Base-by-base conservation (phyloP, 2,329 filamentous ascomycete genomes). In the Cadophora malorum region DNA sequence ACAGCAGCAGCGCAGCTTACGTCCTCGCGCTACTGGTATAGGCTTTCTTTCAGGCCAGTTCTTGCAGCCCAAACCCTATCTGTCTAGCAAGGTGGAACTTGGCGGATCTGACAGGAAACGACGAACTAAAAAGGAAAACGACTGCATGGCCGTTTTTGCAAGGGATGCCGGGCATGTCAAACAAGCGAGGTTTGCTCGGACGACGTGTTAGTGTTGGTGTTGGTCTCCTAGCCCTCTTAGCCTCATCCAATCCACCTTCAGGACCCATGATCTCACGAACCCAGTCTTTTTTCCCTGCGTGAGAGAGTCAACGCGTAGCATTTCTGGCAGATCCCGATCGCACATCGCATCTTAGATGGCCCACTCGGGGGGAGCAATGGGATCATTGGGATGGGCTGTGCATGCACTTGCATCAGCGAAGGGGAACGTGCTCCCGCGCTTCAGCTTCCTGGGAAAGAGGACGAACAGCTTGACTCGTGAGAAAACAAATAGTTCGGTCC, bases 261-360 rank as follows among this genome's bases (percentile, higher is more conserved):
- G 45, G n/a, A 49, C 45, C 45, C 45, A 49, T 21, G 45, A 49
- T 21, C 45, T 49, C 45, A 49, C n/a, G 28, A 55, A 33, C 52
- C 52, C 16, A 31, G 52, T 33, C 52, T 3, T 53, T 19, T n/a
- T 55, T 31, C 23, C 14, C 16, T 55, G 10, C 19, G 33, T 59
- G 35, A 28, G 23, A 59, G 35, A 59, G 56, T 28, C n/a, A 45
- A 59, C 56, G 16, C 35, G 21, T 59, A 28, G 25, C 56, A 45
- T 59, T 41, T 41, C 33, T 41, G 56, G 33, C 56, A 59, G 56
- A 59, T 59, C 56, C 28, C n/a, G 35, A 59, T 59, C 56, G 31
- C 25, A n/a, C 16, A 31, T 55, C 28, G 52, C n/a, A 56, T 56
- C n/a, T 38, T 2, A 58, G 35, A 45, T 59, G 33, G 35, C 56